Conservation (phyloP, 306 rosid genomes). For the Dryas octopetala region DNA sequence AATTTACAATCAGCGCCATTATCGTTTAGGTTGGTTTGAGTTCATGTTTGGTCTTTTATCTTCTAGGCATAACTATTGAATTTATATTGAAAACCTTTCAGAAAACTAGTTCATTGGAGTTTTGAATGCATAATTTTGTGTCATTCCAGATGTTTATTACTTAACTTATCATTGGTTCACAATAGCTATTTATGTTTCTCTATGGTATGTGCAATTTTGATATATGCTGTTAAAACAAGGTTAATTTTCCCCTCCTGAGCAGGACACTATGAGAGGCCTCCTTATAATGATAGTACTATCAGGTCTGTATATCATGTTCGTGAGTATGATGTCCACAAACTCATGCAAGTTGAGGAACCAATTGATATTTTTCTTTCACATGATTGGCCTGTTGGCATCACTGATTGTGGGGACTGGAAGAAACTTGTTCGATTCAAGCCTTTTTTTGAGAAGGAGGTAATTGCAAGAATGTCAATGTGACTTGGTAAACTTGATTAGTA, state of each 20-base stretch:
- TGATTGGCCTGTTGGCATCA: constrained; percentile 92
- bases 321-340: constrained; percentile 79
- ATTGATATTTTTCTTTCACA: constrained; percentile 87
- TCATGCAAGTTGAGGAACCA: constrained; percentile 76
- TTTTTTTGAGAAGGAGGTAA: constrained; percentile 69
- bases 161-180: not conserved
- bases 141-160: not conserved
- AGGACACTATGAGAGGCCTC: constrained; percentile 97
- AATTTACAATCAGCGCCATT: constrained; percentile 68
- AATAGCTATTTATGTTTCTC: constrained; percentile 3
- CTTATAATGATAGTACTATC: constrained; percentile 61
- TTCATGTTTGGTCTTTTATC: not conserved
- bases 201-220: not conserved
- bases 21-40: constrained; percentile 59
- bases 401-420: constrained; percentile 80
- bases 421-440: constrained; percentile 58
- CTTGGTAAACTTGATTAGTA: not conserved
- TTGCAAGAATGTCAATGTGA: constrained; percentile 7
- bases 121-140: not conserved
- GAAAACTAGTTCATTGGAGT: too few species aligned
- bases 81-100: too few species aligned
- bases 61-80: too few species aligned
- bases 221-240: not conserved
- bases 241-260: constrained; percentile 26
- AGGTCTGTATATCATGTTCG: constrained; percentile 91